Conservation (phyloP, 331 rosid species). For the Stylosanthes scabra region DNA sequence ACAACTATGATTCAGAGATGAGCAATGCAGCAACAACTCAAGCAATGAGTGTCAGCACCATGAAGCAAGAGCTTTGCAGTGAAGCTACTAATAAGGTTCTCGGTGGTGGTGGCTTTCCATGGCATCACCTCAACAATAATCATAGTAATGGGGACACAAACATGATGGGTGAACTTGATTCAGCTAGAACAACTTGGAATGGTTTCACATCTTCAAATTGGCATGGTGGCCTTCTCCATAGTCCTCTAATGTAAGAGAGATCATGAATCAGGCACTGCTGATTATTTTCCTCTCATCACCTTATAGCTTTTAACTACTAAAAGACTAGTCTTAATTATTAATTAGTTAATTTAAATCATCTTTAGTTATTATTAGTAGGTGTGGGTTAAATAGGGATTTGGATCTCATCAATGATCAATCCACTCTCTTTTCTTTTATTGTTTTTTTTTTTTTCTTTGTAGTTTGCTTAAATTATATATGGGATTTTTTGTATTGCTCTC, state of each 20-base stretch:
- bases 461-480: slow-evolving; percentile 8
- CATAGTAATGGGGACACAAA: slow-evolving; percentile 44
- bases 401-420: slow-evolving; percentile 30
- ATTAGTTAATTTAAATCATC: slow-evolving; percentile 25
- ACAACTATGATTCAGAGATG: slow-evolving; percentile 48
- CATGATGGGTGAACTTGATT: slow-evolving; percentile 55
- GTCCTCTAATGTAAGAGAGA: slow-evolving; percentile 69
- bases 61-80: slow-evolving; percentile 68
- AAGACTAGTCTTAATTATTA: slow-evolving; percentile 38
- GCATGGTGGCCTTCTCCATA: slow-evolving; percentile 87
- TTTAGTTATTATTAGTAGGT: slow-evolving; percentile 21
- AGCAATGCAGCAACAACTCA: slow-evolving; percentile 51
- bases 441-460: slow-evolving; percentile 32
- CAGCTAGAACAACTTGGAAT: slow-evolving; percentile 76
- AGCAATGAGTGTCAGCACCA: slow-evolving; percentile 58
- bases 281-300: slow-evolving; percentile 16
- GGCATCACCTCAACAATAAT: slow-evolving; percentile 57
- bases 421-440: slow-evolving; percentile 30
- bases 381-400: slow-evolving; percentile 40
- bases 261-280: slow-evolving; percentile 31
- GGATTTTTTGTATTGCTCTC: slow-evolving; percentile 33
- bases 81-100: slow-evolving; percentile 39
- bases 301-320: slow-evolving; percentile 26
- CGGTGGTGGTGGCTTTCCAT: slow-evolving; percentile 69
- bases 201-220: slow-evolving; percentile 64